Conservation (phyloP, 2,329 filamentous ascomycete genomes). For the Teratosphaeriaceae sp. region DNA sequence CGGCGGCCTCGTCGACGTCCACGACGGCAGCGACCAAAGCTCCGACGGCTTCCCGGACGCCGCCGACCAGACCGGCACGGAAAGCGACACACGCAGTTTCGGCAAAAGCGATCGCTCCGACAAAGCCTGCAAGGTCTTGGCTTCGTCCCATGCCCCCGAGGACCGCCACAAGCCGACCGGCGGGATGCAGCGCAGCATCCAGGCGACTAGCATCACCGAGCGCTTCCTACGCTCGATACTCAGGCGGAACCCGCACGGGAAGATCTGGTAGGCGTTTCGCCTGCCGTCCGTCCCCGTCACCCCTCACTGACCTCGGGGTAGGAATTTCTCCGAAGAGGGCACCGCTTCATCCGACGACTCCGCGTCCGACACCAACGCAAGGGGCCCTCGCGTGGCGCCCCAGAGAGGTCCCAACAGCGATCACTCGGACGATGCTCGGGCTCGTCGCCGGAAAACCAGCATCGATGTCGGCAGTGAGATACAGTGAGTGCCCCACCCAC, state of each 20-base stretch:
- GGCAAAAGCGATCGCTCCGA: background rate
- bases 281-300: too few species aligned
- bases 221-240: conserved; percentile 17
- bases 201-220: conserved; percentile 11
- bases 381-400: background rate
- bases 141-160: conserved; percentile 11
- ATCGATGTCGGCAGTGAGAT: conserved; percentile 19
- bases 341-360: conserved; percentile 10
- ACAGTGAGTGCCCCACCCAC: too few species aligned
- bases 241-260: conserved; percentile 17
- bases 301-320: background rate
- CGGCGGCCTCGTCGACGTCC: conserved; percentile 16
- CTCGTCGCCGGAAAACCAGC: conserved; percentile 3
- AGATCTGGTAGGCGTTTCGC: conserved; percentile 13
- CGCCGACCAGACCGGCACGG: conserved; percentile 4
- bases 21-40: conserved; percentile 6
- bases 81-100: conserved; percentile 8
- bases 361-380: background rate
- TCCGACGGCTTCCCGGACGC: conserved; percentile 8
- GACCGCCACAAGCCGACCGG: conserved; percentile 4
- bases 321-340: conserved; percentile 16
- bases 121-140: conserved; percentile 15
- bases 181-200: conserved; percentile 3
- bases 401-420: background rate
- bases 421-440: background rate